Base-by-base conservation (phyloP, 805 yeast species). In the Yarrowia sp. region DNA sequence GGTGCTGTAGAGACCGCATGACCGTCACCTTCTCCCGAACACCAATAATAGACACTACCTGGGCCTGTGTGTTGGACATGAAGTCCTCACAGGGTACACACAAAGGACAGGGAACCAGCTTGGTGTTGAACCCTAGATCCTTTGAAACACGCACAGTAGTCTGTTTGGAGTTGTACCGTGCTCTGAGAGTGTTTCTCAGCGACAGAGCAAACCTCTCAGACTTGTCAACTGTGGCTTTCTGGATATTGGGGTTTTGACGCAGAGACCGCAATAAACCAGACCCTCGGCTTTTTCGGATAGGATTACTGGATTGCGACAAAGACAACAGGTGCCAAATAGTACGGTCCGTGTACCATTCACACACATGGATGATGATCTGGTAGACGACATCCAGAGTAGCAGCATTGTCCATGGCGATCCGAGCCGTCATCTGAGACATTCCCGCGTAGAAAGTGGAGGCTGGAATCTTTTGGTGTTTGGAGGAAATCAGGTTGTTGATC, bases 1-100 rank as follows among this genome's bases (percentile, higher is more conserved):
- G 99, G 76, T 84, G 86, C 74, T 92, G 98, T 76, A 95, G 80
- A 0, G 98, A 93, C 28, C 85, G 78, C 75, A 92, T 84, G 9
- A 95, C 83, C 57, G 81, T 83, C 9, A 90, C 96, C 9, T 79
- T 78, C 43, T 86, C 85, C 8, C 88, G 90, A 72, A 92, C 85
- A 28, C 80, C 81, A 69, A 86, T 86, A 0, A 91, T 83, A 5
- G 83, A 78, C n/a, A 68, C 79, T 65, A 69, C 78, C 8, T 64
- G 31, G 11, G 64, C 42, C 13, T 28, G 8, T 2, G 66, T 39
- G 35, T 66, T 35, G 39, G 67, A 62, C 74, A 72, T 68, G 17
- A 57, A 61, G 9, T 53, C 48, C 35, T 71, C 73, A 9, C 68
- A 67, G 1, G 74, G 74, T 1, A 72, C 70, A 3, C 71, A 72